A percentile compares a stretch with the other conserved stretches of the same genome.
Conservation (phyloP, 805 yeast genomes). For the Lachancea waltii region DNA sequence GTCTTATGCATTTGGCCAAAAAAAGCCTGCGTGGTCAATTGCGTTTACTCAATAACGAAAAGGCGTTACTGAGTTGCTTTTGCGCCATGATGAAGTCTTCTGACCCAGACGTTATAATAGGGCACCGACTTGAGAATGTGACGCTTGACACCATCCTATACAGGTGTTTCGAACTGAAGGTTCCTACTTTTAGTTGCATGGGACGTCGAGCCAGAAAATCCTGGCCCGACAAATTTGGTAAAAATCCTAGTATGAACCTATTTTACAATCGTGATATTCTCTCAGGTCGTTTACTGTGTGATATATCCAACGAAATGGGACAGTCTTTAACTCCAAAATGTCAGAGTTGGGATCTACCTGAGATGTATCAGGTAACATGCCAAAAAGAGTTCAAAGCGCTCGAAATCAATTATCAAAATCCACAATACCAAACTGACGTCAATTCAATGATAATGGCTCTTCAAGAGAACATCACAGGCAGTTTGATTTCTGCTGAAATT, state of each 20-base stretch:
- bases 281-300: slow-evolving; percentile 85
- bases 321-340: slow-evolving; percentile 86
- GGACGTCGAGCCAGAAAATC: slow-evolving; percentile 74
- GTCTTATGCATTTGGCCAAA: slow-evolving; percentile 57
- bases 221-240: slow-evolving; percentile 73
- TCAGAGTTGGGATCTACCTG: slow-evolving; percentile 89
- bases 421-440: slow-evolving; percentile 61
- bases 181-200: slow-evolving; percentile 70
- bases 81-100: slow-evolving; percentile 60
- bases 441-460: slow-evolving; percentile 61
- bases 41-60: slow-evolving; percentile 64
- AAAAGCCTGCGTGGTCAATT: slow-evolving; percentile 40
- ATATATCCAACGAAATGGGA: slow-evolving; percentile 91
- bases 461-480: slow-evolving; percentile 59
- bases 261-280: slow-evolving; percentile 60
- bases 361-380: slow-evolving; percentile 81
- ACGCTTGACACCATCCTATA: slow-evolving; percentile 76
- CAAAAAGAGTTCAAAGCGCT: slow-evolving; percentile 51
- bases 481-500: slow-evolving; percentile 65
- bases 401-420: slow-evolving; percentile 68
- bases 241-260: slow-evolving; percentile 44
- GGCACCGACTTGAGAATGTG: slow-evolving; percentile 77
- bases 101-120: slow-evolving; percentile 91
- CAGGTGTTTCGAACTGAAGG: slow-evolving; percentile 67
- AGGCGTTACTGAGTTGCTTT: slow-evolving; percentile 64